These are phyloP conservation scores for Allium cepa DNA, from an alignment of 106 monocot species.

Conservation along the genomic window DNA sequence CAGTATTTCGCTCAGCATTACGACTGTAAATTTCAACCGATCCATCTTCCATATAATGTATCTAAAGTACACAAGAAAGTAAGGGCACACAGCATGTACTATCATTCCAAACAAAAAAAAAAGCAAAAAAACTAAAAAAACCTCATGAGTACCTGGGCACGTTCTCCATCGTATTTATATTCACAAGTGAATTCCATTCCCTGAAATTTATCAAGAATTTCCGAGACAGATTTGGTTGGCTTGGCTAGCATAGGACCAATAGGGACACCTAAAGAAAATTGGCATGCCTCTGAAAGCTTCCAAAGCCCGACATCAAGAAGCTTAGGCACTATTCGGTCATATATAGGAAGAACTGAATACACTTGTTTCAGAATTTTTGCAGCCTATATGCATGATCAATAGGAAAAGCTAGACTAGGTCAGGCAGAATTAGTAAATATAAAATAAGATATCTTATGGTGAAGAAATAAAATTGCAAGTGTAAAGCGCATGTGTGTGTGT, in stretches of 20 bases:
- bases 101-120: too few relatives aligned
- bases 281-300: conserved; percentile 81
- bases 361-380: conserved; percentile 87
- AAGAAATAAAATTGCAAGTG: too few relatives aligned
- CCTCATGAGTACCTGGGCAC: conserved; percentile 70
- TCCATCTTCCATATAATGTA: conserved; percentile 97
- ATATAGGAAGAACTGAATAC: conserved; percentile 92
- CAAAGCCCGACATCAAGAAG: conserved; percentile 80
- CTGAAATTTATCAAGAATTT: conserved; percentile 96
- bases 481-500: too few relatives aligned
- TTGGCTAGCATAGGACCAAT: conserved; percentile 97
- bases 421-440: too few relatives aligned
- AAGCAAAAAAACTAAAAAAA: too few relatives aligned
- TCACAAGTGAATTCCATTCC: conserved; percentile 92
- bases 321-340: conserved; percentile 72
- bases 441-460: too few relatives aligned
- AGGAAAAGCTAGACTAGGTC: neutral
- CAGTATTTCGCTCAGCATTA: conserved; percentile 96
- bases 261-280: conserved; percentile 86
- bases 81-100: neutral
- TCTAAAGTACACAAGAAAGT: conserved; percentile 35
- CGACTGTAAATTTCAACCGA: conserved; percentile 95
- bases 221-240: conserved; percentile 95
- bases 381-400: conserved; percentile 39
- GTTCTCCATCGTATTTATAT: conserved; percentile 98